phyloP scores from a whole-genome alignment of 2,329 filamentous ascomycete species.

The Aspergillus intermedius region DNA sequence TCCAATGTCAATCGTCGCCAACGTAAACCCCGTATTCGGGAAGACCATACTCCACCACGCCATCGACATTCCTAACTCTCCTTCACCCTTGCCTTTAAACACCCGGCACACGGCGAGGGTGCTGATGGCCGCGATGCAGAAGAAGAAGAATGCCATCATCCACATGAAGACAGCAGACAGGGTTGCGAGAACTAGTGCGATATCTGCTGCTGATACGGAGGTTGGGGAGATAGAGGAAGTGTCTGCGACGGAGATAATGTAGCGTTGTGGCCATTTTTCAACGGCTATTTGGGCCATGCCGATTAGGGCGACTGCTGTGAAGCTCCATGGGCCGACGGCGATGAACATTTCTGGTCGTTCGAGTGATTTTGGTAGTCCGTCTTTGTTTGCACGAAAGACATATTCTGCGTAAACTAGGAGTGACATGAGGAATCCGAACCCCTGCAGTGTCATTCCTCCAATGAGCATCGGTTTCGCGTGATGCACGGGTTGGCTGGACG shows the following conservation, averaged over 20 bases:
- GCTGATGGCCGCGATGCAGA: conserved; percentile 37
- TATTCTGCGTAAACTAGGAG: conserved; percentile 42
- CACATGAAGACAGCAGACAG: conserved; percentile 42
- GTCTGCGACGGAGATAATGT: conserved; percentile 18
- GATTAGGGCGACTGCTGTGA: conserved; percentile 43
- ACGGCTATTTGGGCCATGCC: conserved; percentile 39
- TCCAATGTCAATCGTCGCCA: conserved; percentile 38
- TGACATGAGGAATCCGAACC: conserved; percentile 41
- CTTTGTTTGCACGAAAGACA: conserved; percentile 36
- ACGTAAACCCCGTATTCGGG: conserved; percentile 37
- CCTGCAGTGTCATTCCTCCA: conserved; percentile 39
- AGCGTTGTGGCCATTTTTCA: conserved; percentile 17
- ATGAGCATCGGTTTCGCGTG: conserved; percentile 38
- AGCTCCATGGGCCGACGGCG: conserved; percentile 43
- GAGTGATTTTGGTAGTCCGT: conserved; percentile 36
- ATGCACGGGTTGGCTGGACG: conserved; percentile 21
- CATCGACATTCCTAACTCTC: conserved; percentile 5
- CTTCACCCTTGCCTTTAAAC: background rate
- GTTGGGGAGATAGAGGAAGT: conserved; percentile 11
- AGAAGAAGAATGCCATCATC: conserved; percentile 48
- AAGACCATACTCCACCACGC: conserved; percentile 28
- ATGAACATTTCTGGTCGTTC: conserved; percentile 48
- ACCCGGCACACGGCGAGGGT: conserved; percentile 18
- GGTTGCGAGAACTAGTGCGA: conserved; percentile 36
- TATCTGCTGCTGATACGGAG: conserved; percentile 27